Evolutionary conservation across 1,139 yeast species (phyloP), one percentile per base, ranked within the genome.

Genomic region (Geotrichum australiense): DNA sequence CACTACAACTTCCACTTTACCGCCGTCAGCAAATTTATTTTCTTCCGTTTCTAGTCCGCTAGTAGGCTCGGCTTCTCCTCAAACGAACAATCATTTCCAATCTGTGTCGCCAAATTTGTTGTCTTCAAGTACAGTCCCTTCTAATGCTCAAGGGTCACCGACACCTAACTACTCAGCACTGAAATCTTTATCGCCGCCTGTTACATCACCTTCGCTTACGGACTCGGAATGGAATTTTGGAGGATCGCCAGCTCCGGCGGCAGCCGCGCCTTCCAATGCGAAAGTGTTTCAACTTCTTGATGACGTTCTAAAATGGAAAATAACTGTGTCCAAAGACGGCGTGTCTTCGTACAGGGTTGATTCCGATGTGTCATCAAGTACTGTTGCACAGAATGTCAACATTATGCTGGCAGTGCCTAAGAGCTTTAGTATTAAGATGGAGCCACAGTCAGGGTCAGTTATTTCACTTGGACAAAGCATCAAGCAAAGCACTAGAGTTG

Each of bases 331-430:
- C 3, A 58, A 63, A 43, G 58, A 63, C 26, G 59, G 74, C 0
- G 60, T 70, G 15, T 54, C 63, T 23, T 58, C 66, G 2, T 56
- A 71, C 4, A 61, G 66, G 25, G 66, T 76, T 30, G 71, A 71
- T 2, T 50, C 50, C 34, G 70, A 73, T 49, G 62, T 77, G 7
- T 64, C 53, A 46, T 70, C 70, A 53, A 22, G 48, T 19, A 52
- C 57, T 31, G 42, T 50, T 14, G 69, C 76, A 43, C 64, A 69
- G 41, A 70, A 73, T 47, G 63, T 89, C 37, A 76, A 76, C 52
- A 79, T 86, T 56, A 71, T 82, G 58, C 65, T 86, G 42, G 96
- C 97, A 0, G 94, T 83, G 29, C 93, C 96, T 37, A 84, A 82
- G 58, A 60, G 73, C 18, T 76, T 83, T 56, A 73, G 71, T 45